Evolutionary conservation across 805 yeast genomes (phyloP).

Genomic region (Cyberlindnera veronae): DNA sequence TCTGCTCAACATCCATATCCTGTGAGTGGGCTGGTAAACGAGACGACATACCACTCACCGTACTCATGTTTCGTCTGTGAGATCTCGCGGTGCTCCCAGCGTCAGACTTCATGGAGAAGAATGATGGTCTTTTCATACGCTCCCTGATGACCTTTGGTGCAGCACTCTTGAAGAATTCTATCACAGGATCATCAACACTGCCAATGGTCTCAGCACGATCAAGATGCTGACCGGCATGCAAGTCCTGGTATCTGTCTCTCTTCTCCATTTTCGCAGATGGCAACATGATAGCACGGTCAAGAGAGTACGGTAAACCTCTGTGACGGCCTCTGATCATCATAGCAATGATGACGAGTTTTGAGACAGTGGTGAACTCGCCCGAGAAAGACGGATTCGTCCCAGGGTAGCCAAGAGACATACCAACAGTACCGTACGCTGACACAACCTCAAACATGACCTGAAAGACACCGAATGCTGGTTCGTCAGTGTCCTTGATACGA

Average conservation of each 20-base stretch:
- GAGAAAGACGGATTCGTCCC: constrained; percentile 63
- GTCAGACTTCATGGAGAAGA: constrained; percentile 12
- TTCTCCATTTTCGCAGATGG: constrained; percentile 64
- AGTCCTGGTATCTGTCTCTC: constrained; percentile 47
- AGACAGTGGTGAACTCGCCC: constrained; percentile 64
- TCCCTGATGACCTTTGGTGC: constrained; percentile 26
- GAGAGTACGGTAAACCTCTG: constrained; percentile 90
- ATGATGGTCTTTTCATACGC: constrained; percentile 23
- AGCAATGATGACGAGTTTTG: constrained; percentile 82
- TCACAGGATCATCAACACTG: constrained; percentile 24
- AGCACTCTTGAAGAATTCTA: constrained; percentile 28
- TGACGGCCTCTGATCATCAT: constrained; percentile 94
- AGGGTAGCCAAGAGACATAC: constrained; percentile 84
- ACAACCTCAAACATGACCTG: constrained; percentile 80
- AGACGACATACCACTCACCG: not conserved
- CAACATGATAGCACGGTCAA: constrained; percentile 90
- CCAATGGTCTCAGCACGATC: constrained; percentile 23
- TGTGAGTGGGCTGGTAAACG: not conserved
- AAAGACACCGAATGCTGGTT: constrained; percentile 61
- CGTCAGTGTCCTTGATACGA: constrained; percentile 43
- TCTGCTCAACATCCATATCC: not conserved
- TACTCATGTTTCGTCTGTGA: constrained; percentile 6
- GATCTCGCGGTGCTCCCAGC: not conserved
- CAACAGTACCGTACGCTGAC: constrained; percentile 96
- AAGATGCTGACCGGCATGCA: constrained; percentile 21